Conservation (phyloP, 1,284 basidiomycete species). For the Acaromyces ingoldii region DNA sequence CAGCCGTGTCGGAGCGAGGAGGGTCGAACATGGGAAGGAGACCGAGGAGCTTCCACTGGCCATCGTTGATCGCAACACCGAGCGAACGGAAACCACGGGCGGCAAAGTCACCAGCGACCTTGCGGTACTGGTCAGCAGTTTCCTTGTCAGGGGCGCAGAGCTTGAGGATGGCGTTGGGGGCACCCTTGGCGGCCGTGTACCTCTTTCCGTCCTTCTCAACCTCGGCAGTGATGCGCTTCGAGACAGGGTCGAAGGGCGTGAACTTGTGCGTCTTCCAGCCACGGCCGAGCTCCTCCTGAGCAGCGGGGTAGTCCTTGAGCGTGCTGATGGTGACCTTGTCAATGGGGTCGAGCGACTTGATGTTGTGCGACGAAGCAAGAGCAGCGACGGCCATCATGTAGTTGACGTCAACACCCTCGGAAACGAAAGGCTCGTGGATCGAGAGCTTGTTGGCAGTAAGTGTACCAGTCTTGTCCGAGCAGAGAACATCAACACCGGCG, state of each 20-base stretch:
- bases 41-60: slow-evolving; percentile 57
- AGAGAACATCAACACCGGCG: slow-evolving; percentile 60
- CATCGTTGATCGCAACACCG: slow-evolving; percentile 58
- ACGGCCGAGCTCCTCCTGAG: slow-evolving; percentile 56
- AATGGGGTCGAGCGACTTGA: slow-evolving; percentile 59
- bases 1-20: slow-evolving; percentile 58
- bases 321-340: slow-evolving; percentile 60
- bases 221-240: slow-evolving; percentile 60
- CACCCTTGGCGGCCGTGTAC: slow-evolving; percentile 59
- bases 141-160: slow-evolving; percentile 54
- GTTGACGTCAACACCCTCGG: slow-evolving; percentile 55
- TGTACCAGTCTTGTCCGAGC: slow-evolving; percentile 61
- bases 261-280: slow-evolving; percentile 60
- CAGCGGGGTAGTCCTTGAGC: slow-evolving; percentile 58
- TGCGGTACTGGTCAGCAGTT: slow-evolving; percentile 54
- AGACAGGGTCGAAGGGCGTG: slow-evolving; percentile 60
- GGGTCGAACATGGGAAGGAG: slow-evolving; percentile 58
- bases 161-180: slow-evolving; percentile 60
- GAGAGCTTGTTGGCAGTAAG: slow-evolving; percentile 61
- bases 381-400: slow-evolving; percentile 58
- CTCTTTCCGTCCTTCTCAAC: slow-evolving; percentile 58
- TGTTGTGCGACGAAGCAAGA: slow-evolving; percentile 59
- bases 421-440: slow-evolving; percentile 57
- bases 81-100: slow-evolving; percentile 58
- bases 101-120: slow-evolving; percentile 56